These are phyloP conservation scores for Suillus subluteus DNA, from an alignment of 768 basidiomycete genomes.

Conservation along the genomic window DNA sequence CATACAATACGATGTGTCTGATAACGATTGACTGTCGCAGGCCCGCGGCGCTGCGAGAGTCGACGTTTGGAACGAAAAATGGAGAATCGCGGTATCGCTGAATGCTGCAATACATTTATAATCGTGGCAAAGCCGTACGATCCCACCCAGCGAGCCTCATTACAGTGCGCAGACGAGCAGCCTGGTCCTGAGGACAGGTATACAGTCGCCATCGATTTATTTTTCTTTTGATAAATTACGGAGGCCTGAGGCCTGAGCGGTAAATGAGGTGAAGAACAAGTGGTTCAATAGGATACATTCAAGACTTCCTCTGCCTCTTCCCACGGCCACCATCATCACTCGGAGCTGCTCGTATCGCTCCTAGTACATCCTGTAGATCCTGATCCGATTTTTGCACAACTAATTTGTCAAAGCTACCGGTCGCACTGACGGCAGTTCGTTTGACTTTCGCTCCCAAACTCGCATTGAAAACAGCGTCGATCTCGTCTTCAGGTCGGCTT, in stretches of 20 bases:
- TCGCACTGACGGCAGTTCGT: conserved; percentile 48
- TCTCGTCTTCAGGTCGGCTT: conserved; percentile 59
- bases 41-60: background rate
- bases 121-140: background rate
- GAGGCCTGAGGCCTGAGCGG: too few relatives aligned
- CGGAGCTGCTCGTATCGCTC: conserved; percentile 63
- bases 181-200: background rate
- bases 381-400: conserved; percentile 30
- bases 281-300: background rate
- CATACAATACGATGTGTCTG: conserved; percentile 6
- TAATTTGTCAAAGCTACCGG: background rate
- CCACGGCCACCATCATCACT: conserved; percentile 43
- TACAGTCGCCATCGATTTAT: background rate
- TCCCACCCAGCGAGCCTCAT: background rate
- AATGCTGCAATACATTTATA: background rate
- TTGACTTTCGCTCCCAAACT: conserved; percentile 61
- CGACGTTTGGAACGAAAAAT: background rate
- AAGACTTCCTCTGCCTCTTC: conserved; percentile 35
- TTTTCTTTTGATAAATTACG: background rate
- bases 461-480: conserved; percentile 71
- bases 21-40: background rate
- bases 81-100: background rate
- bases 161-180: background rate
- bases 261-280: background rate
- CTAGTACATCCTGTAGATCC: conserved; percentile 53